Base-by-base conservation (phyloP, 176 grass and related monocot species). In the Oryza officinalis region DNA sequence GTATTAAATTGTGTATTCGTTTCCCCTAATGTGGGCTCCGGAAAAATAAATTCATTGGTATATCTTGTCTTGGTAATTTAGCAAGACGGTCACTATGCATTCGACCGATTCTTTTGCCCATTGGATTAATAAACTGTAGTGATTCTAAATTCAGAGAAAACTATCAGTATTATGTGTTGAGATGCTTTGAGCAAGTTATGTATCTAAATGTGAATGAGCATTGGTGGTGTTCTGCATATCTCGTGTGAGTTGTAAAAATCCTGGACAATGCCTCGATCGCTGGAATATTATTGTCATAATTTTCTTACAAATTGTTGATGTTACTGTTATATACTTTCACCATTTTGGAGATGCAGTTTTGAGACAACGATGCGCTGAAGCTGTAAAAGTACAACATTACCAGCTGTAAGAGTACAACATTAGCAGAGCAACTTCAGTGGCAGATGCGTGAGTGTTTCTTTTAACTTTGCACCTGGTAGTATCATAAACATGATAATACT, bases 1-100 rank as follows among this genome's bases (percentile, higher is more conserved):
- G 61, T 87, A 27, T 75, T 69, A 33, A 84, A 61, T 12, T 13
- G 69, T 69, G 40, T 49, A 59, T 74, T 60, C 5, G 5, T 17
- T 63, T 49, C 22, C 12, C 46, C 17, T 4, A 33, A 22, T 85
- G 47, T 54, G 7, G 33, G 49, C 2, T 26, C 37, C 18, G 10
- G 27, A 31, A 57, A 83, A 66, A 69, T 28, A 65, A 63, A 77
- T 83, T 11, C 14, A 27, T 31, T 15, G 7, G 10, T 79, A 13
- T 33, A 12, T 70, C 25, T 65, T 69, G 2, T 81, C 27, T 5
- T 5, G 40, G 38, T 71, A 28, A 47, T 31, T 41, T 27, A 20
- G 49, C 44, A 63, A 22, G 2, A 50, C 28, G 5, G 18, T 17
- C 14, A 18, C 52, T 12, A 47, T 43, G 46, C 10, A 15, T 26